Percentiles rank a stretch among this genome's conserved stretches.
Conservation (phyloP, 2,329 filamentous ascomycete species). For the Massarina eburnea region DNA sequence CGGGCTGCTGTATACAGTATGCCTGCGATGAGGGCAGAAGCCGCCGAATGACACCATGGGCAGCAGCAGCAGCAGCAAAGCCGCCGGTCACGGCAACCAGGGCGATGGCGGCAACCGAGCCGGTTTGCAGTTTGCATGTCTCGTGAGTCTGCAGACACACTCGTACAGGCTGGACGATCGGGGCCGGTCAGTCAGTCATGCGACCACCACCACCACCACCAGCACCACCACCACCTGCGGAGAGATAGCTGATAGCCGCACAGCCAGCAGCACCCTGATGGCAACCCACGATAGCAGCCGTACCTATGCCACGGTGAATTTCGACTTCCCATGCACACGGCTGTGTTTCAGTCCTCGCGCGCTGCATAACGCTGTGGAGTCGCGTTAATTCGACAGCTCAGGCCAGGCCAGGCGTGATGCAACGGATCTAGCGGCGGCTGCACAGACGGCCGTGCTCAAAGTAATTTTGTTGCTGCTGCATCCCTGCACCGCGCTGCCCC, state of each 20-base stretch:
- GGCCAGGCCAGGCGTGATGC: conserved; percentile 13
- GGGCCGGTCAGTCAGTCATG: neutral
- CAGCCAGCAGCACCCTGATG: neutral
- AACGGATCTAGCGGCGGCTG: conserved; percentile 30
- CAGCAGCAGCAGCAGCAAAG: too few relatives aligned
- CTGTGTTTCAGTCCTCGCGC: conserved; percentile 28
- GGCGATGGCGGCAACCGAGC: too few relatives aligned
- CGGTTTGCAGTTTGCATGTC: too few relatives aligned
- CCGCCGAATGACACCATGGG: conserved; percentile 12
- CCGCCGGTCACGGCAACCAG: too few relatives aligned
- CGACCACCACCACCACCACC: conserved; percentile 1
- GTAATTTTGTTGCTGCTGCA: conserved; percentile 31
- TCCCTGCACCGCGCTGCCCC: conserved; percentile 32
- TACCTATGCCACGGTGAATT: neutral
- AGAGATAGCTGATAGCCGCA: neutral
- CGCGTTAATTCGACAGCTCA: conserved; percentile 28
- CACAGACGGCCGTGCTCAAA: conserved; percentile 31
- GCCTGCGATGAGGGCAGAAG: neutral
- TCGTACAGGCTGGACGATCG: too few relatives aligned
- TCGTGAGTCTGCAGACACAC: neutral
- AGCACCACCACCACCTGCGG: neutral
- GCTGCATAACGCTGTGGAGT: conserved; percentile 36
- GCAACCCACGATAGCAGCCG: conserved; percentile 3
- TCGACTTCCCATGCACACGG: conserved; percentile 21
- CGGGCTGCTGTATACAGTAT: neutral